Base-by-base conservation (phyloP, 2,329 filamentous ascomycete genomes). In the Lasiodiplodia sp. region DNA sequence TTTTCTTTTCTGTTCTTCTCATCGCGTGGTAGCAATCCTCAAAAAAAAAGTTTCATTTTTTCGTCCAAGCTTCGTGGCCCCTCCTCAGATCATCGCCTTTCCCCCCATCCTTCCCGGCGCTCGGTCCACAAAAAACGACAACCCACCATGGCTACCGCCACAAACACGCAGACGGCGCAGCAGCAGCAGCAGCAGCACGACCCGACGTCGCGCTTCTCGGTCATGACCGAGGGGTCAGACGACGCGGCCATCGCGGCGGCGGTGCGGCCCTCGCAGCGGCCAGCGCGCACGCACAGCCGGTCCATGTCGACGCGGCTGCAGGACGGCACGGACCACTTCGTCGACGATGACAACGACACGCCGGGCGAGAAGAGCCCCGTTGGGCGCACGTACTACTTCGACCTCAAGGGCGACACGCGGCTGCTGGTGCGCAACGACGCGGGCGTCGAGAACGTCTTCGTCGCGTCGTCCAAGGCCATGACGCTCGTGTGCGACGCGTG, bases 401-500 rank as follows among this genome's bases (percentile, higher is more conserved):
- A 65, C 37, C 47, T 49, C 25, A 38, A 65, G n/a, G 62, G 62
- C 28, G 62, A 53, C 49, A 37, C 47, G 14, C 62, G 47, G 16
- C 44, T 65, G 8, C 18, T 65, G 16, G 49, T 52, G 18, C 31
- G 47, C 21, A 40, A 49, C 23, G 40, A 16, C 47, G 25, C 34
- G 18, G 62, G 31, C 34, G 12, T 44, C 12, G 25, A 28, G 66
- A 69, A 31, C 67, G 70, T 47, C 18, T 72, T 73, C 47, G 56
- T 71, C 11, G 70, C 71, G 3, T 69, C 70, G 1, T 38, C 68
- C 40, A 60, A 65, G 5, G 68, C 52, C 12, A 70, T 75, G 65
- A 66, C 65, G n/a, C 60, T 70, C 3, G 74, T 70, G 14, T 74
- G 73, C 62, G 70, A 72, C 4, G 70, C 72, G 5, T 75, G 73